Conservation (phyloP, 2,329 filamentous ascomycete species). For the Knoxdaviesia capensis region DNA sequence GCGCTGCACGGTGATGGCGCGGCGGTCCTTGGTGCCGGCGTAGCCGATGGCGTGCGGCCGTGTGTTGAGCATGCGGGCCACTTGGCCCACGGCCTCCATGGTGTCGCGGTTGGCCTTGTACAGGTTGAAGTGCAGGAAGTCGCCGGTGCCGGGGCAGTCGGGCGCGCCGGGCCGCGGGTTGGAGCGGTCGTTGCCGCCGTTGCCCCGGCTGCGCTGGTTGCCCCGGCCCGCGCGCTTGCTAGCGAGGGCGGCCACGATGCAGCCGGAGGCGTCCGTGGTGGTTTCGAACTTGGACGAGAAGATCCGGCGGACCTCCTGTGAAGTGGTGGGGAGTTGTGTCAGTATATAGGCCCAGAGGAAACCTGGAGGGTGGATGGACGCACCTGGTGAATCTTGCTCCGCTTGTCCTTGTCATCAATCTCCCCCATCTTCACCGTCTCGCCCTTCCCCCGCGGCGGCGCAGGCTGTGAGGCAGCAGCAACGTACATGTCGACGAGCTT, state of each 20-base stretch:
- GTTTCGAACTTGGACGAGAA: conserved; percentile 67
- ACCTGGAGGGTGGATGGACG: conserved; percentile 9
- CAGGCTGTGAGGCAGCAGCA: conserved; percentile 12
- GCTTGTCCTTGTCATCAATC: conserved; percentile 22
- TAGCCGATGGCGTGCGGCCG: conserved; percentile 54
- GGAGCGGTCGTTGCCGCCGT: conserved; percentile 1
- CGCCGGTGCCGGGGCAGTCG: conserved; percentile 25
- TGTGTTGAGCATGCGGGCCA: conserved; percentile 53
- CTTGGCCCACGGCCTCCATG: conserved; percentile 68
- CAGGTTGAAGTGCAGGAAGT: conserved; percentile 75
- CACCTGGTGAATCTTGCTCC: conserved; percentile 26
- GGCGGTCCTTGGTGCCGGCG: conserved; percentile 78
- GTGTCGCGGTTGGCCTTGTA: conserved; percentile 97
- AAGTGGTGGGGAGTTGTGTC: neutral
- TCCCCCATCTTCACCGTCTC: conserved; percentile 18
- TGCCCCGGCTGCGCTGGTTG: conserved; percentile 4
- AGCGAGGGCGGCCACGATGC: conserved; percentile 47
- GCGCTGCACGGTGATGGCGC: conserved; percentile 69
- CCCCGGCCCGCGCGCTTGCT: conserved; percentile 15
- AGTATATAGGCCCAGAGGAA: neutral
- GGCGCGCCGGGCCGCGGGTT: neutral
- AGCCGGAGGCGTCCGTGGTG: conserved; percentile 33
- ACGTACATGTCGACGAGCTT: conserved; percentile 21
- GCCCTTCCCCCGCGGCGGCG: conserved; percentile 9
- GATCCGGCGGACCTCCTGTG: conserved; percentile 46